These are phyloP conservation scores for Coemansia sp. DNA, from an alignment of 192 early-diverging fungal species.

Conservation along the genomic window DNA sequence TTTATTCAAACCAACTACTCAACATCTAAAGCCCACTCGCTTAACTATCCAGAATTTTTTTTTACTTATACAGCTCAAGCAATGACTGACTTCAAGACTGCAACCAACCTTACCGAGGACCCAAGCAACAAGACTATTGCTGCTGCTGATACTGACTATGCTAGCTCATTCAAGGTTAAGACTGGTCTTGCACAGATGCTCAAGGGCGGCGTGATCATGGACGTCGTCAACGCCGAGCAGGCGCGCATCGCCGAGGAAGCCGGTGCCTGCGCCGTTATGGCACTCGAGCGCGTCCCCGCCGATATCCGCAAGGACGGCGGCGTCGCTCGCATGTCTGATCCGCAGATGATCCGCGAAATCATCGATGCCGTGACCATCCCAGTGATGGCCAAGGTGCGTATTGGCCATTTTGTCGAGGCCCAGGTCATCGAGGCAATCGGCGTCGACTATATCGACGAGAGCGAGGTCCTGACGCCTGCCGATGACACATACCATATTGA, in stretches of 20 bases:
- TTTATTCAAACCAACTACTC: neutral
- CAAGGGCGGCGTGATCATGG: conserved; percentile 99
- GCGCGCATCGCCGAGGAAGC: conserved; percentile 97
- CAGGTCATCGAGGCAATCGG: conserved; percentile 91
- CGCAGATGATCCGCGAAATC: conserved; percentile 97
- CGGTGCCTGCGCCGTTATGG: conserved; percentile 98
- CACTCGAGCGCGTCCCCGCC: conserved; percentile 96
- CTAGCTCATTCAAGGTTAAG: conserved; percentile 78
- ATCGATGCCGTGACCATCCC: conserved; percentile 96
- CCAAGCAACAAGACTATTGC: conserved; percentile 11
- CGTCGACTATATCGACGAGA: conserved; percentile 98
- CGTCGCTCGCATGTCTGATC: conserved; percentile 99
- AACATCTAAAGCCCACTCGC: too few relatives aligned
- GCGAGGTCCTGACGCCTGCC: conserved; percentile 93
- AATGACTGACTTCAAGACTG: conserved; percentile 37
- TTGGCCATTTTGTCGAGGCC: conserved; percentile 99
- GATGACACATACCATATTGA: conserved; percentile 95
- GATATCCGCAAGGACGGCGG: conserved; percentile 98
- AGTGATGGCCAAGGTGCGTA: conserved; percentile 99
- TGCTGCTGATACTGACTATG: conserved; percentile 11
- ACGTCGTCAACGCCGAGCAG: conserved; percentile 98
- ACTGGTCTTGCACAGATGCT: conserved; percentile 97
- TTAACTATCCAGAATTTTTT: neutral
- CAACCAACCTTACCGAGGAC: conserved; percentile 59
- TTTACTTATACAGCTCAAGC: conserved; percentile 1